Evolutionary conservation across 2,329 filamentous ascomycete species (phyloP), one percentile per base, ranked within the genome.

Genomic region (Ceratocystis colombiana): DNA sequence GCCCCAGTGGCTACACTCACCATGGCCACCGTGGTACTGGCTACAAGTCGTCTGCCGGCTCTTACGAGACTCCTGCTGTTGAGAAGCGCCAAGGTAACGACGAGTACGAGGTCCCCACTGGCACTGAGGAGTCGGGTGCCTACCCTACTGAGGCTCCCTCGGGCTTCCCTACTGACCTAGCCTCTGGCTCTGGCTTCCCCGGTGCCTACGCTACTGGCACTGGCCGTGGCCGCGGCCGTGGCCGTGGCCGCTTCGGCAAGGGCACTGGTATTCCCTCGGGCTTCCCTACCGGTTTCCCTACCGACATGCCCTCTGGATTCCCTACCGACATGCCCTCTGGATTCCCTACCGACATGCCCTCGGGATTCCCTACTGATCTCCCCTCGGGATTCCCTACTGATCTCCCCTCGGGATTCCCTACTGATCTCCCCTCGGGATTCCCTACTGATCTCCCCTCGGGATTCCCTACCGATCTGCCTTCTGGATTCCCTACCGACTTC

Each of bases 1-100:
- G 55, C 45, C 41, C 64, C 30, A 59, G 55, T 41, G 64, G 64
- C 10, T 55, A 65, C 55, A 15, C 55, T 63, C 33, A 59, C 28
- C 30, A 41, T 50, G 37, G 37, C 37, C 3, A 41, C 10, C 37
- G 12, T 41, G 37, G 37, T 5, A 41, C 37, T 41, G 37, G 37
- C 10, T 4, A 12, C 37, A 41, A 41, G 37, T 41, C 37, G 37
- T 41, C 37, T 15, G 37, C 37, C 12, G 37, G 37, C 10, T 41
- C 37, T 41, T 41, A 41, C 10, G 37, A 41, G 37, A 41, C 37
- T 41, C 37, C 37, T 41, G 37, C 37, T 41, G 37, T 41, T 41
- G 10, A 41, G 37, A 41, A 41, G 37, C 37, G 37, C 10, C 37
- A 41, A 1, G 37, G 37, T 12, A 15, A 15, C 10, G 37, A 41